Evolutionary conservation across 495 filamentous ascomycete genomes (phyloP), one percentile per base, ranked within the genome.

Genomic region (Penicillium lividum): DNA sequence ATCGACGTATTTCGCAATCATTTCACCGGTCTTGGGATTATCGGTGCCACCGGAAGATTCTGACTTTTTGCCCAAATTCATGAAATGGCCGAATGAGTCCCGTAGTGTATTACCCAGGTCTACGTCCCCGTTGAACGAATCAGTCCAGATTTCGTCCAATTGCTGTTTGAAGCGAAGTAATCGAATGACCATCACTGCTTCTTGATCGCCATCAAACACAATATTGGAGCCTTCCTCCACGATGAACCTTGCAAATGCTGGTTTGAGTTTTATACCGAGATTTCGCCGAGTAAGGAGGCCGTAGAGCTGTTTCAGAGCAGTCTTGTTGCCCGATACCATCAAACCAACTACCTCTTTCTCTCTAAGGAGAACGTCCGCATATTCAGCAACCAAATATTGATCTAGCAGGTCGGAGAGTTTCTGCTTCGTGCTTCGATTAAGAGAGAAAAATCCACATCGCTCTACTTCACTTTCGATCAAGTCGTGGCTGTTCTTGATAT

Each of bases 1-100:
- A 74, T 99, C 93, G 56, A 99, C 92, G 61, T 97, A 92, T 73
- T 96, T 98, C 13, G 94, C 94, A 57, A 98, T 95, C 93, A 97
- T 96, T 74, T 99, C 94, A 31, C 93, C 94, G 7, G 95, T 90
- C 77, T 96, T 97, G 8, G 91, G 89, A 54, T 95, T 95, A 60
- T 90, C 86, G 4, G 90, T 89, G 40, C 85, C 84, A 78, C 88
- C 91, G 3, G 82, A 82, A 16, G 84, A 78, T 22, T 77, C 78
- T 15, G 81, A 79, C 48, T 85, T 87, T 72, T 86, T 88, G 7
- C 82, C 83, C 69, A 89, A 84, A 69, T 99, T 99, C 79, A 99
- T 95, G 66, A 98, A 97, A 2, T 76, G 75, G 38, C 89, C 86
- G 65, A 98, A 98, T 2, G 89, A 82, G 67, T 97, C 90, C 11